These are phyloP conservation scores for Colletotrichum tropicicola DNA, from an alignment of 2,329 filamentous ascomycete genomes.

Conservation along the genomic window DNA sequence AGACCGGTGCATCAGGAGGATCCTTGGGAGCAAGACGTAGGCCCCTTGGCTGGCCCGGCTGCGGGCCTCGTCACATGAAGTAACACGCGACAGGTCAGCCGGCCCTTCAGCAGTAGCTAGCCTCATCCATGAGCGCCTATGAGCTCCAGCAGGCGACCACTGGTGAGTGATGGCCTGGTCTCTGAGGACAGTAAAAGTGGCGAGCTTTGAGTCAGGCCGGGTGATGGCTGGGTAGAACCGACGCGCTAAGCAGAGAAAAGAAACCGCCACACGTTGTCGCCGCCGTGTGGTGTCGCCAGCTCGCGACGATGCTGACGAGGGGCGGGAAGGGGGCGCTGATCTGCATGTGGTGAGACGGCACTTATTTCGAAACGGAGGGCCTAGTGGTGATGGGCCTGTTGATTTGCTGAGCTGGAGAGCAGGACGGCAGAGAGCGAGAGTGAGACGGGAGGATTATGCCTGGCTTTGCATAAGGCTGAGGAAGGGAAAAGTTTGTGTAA, in stretches of 20 bases:
- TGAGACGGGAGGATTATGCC: neutral
- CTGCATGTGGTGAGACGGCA: neutral
- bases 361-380: neutral
- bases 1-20: neutral
- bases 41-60: neutral
- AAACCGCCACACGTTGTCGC: too few species aligned
- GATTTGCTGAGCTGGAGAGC: neutral
- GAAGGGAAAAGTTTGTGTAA: neutral
- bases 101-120: neutral
- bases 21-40: neutral
- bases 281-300: too few species aligned
- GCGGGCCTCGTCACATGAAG: neutral
- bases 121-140: neutral
- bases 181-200: neutral
- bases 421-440: neutral
- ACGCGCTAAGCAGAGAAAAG: too few species aligned
- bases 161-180: neutral
- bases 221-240: too few species aligned
- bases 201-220: too few species aligned
- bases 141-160: neutral
- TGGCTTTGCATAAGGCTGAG: neutral
- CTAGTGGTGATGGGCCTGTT: neutral
- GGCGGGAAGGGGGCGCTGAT: neutral
- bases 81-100: neutral
- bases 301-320: neutral